Base-by-base conservation (phyloP, 495 filamentous ascomycete genomes). In the Aspergillus ostianus region DNA sequence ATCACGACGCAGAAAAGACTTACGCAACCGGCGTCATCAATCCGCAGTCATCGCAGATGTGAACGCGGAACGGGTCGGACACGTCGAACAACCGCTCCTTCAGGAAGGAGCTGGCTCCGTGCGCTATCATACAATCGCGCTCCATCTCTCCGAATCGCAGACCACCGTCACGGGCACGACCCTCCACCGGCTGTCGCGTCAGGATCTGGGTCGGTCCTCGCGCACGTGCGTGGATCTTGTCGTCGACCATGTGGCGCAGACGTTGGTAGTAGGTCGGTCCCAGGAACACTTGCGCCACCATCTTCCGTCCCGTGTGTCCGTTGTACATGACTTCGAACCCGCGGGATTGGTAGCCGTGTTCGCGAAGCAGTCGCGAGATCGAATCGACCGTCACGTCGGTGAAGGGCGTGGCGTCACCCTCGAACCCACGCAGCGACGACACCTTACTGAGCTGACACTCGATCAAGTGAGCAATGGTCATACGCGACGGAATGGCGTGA, bases 121-220 rank as follows among this genome's bases (percentile, higher is more conserved):
- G 95, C 29, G 95, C 89, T 74, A 99, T 98, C 95, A 99, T 98
- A 77, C 94, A 99, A 84, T 99, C 94, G 73, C 94, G 93, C 77
- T 99, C 94, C 94, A 99, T 99, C 82, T 99, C 94, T 85, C 94
- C 94, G 83, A 99, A 99, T 68, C 94, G 92, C 49, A 99, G 84
- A 79, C 94, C 94, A 82, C 94, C 94, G 73, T 99, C 94, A 79
- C 94, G 84, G 0, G 94, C 95, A 81, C 94, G 86, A 85, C 94
- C 94, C 73, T 99, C 94, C 12, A 98, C 93, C n/a, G 94, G 94
- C 77, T 99, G 94, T 30, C 95, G 83, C 0, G 94, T 99, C 73
- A 99, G 82, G 65, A 99, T 99, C 80, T 98, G 95, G 27, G 96
- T 89, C 8, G 94, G 94, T 19, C 94, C 94, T 72, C 94, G 84